These are phyloP conservation scores for Tylopilus sp. DNA, from an alignment of 1,284 basidiomycete species.

Conservation along the genomic window DNA sequence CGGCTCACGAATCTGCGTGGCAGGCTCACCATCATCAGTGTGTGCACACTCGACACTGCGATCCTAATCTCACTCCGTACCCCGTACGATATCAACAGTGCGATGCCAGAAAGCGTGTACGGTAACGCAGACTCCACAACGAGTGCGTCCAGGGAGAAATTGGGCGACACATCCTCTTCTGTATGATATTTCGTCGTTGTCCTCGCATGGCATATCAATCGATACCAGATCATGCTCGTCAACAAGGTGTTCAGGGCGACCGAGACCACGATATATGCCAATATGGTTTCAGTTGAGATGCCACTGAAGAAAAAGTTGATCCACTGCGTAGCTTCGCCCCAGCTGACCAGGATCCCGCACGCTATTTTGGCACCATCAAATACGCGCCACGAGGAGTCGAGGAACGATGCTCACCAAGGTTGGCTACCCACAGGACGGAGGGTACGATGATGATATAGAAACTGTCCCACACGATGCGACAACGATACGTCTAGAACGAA, in stretches of 20 bases:
- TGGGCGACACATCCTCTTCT: neutral
- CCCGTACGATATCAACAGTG: slow-evolving; percentile 3
- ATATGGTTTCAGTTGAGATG: neutral
- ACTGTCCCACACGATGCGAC: slow-evolving; percentile 8
- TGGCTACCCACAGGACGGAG: slow-evolving; percentile 13
- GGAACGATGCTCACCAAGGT: slow-evolving; percentile 9
- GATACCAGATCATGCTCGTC: slow-evolving; percentile 19
- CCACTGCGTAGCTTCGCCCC: neutral
- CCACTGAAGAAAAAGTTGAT: neutral
- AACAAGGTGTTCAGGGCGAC: slow-evolving; percentile 5
- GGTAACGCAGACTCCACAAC: slow-evolving; percentile 15
- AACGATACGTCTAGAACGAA: slow-evolving; percentile 17
- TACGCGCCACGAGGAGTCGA: neutral
- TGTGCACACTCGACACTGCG: slow-evolving; percentile 10
- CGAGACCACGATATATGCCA: slow-evolving; percentile 11
- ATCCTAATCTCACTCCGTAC: neutral
- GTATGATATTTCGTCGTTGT: neutral
- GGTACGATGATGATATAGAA: slow-evolving; percentile 9
- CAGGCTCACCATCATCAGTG: neutral
- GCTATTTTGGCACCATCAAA: slow-evolving; percentile 2
- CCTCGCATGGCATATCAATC: slow-evolving; percentile 1
- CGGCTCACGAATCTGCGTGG: neutral
- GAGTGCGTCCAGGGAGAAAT: slow-evolving; percentile 5
- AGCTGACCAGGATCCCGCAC: slow-evolving; percentile 10
- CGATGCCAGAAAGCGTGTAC: slow-evolving; percentile 15